phyloP scores from a whole-genome alignment of 2,329 filamentous ascomycete genomes.

The Colletotrichum sp. region DNA sequence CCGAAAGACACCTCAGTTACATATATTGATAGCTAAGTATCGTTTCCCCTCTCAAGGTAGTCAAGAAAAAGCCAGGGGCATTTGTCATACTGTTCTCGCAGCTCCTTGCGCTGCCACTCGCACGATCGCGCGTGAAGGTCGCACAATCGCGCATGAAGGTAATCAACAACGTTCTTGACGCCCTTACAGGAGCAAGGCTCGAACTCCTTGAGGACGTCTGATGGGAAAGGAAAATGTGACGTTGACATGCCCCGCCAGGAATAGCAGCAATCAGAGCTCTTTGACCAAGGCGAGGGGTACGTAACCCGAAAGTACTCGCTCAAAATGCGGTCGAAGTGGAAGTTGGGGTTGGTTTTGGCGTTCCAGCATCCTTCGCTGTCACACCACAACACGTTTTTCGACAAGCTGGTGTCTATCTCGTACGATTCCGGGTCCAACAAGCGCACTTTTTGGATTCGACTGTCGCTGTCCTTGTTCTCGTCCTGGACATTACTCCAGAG shows the following conservation, averaged over 20 bases:
- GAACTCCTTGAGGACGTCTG: background rate
- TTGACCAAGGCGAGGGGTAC: too few relatives aligned
- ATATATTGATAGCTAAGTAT: background rate
- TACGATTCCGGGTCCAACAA: background rate
- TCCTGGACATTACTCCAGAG: background rate
- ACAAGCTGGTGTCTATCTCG: background rate
- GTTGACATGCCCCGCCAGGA: fast-evolving
- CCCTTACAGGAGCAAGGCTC: background rate
- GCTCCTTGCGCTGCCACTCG: fast-evolving
- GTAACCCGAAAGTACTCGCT: background rate
- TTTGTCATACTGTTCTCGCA: background rate
- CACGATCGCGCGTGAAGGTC: background rate
- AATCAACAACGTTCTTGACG: background rate
- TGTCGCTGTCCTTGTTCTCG: background rate
- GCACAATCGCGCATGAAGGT: background rate
- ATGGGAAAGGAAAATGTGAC: fast-evolving
- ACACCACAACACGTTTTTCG: background rate
- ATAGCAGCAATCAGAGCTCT: background rate
- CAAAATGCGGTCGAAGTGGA: background rate
- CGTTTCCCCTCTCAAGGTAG: background rate
- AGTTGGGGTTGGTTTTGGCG: background rate
- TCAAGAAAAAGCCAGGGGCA: background rate
- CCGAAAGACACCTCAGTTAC: background rate
- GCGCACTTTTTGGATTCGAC: fast-evolving
- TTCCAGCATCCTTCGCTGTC: background rate